These are phyloP conservation scores for Suillus decipiens DNA, from an alignment of 768 basidiomycete genomes.

Conservation along the genomic window DNA sequence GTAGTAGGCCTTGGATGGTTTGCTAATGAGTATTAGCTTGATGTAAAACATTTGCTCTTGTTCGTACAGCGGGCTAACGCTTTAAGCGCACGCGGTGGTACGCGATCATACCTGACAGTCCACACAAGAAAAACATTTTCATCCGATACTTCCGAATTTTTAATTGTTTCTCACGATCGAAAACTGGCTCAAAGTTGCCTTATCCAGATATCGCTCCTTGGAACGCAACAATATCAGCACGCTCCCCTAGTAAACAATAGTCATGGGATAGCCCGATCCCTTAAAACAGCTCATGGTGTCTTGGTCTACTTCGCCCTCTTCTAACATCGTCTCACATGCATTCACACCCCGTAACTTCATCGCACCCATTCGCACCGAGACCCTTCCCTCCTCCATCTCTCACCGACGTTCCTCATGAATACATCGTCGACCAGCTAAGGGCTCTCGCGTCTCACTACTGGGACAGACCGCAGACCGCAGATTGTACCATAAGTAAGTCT, in stretches of 20 bases:
- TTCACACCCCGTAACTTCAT: slow-evolving; percentile 6
- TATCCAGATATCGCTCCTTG: background rate
- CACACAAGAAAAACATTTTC: background rate
- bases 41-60: background rate
- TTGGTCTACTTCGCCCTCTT: slow-evolving; percentile 8
- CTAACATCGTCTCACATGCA: slow-evolving; percentile 2
- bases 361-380: slow-evolving; percentile 37
- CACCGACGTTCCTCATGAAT: slow-evolving; percentile 67
- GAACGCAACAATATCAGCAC: slow-evolving; percentile 14
- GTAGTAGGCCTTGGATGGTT: background rate
- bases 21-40: background rate
- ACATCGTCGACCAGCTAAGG: slow-evolving; percentile 71
- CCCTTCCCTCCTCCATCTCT: slow-evolving; percentile 67
- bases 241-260: slow-evolving; percentile 32
- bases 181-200: slow-evolving; percentile 5
- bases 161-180: background rate
- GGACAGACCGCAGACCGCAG: slow-evolving; percentile 73
- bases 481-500: slow-evolving; percentile 73
- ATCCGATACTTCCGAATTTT: slow-evolving; percentile 1
- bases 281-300: slow-evolving; percentile 32
- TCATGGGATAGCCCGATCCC: slow-evolving; percentile 18
- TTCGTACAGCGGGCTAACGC: background rate
- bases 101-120: background rate
- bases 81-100: background rate
- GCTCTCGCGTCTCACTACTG: slow-evolving; percentile 67